Percentiles rank a stretch among this genome's conserved stretches.
phyloP scores from a whole-genome alignment of 2,329 filamentous ascomycete species.

The Beauveria sp. region DNA sequence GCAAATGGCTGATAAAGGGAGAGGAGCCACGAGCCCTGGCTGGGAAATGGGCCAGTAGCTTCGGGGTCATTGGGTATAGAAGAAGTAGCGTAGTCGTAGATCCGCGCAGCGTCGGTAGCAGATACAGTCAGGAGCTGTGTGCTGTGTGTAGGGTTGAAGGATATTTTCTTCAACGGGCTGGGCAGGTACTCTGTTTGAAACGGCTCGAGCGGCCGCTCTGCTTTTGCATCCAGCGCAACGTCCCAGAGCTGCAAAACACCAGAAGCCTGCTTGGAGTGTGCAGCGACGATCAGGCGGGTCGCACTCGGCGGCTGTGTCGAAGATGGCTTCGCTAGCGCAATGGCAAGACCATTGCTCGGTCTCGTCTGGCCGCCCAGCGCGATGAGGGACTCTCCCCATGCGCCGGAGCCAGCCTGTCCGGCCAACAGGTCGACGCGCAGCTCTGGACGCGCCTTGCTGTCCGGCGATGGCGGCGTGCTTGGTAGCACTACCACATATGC shows the following conservation, averaged over 20 bases:
- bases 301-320: conserved; percentile 29
- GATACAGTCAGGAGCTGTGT: conserved; percentile 53
- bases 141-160: conserved; percentile 53
- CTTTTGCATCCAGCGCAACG: conserved; percentile 38
- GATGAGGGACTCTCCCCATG: conserved; percentile 55
- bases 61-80: conserved; percentile 45
- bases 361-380: conserved; percentile 46
- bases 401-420: conserved; percentile 49
- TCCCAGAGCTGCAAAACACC: conserved; percentile 53
- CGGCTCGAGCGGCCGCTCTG: conserved; percentile 31
- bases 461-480: conserved; percentile 52
- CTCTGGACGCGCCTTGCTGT: conserved; percentile 49
- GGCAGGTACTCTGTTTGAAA: conserved; percentile 56
- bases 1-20: conserved; percentile 53
- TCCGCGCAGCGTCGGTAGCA: conserved; percentile 47
- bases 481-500: conserved; percentile 52
- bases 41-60: conserved; percentile 42
- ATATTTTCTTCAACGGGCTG: conserved; percentile 44
- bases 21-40: conserved; percentile 57
- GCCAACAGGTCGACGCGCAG: conserved; percentile 43
- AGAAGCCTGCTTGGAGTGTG: conserved; percentile 51
- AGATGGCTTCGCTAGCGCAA: conserved; percentile 41
- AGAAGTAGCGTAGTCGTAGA: conserved; percentile 53
- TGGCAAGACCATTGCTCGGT: conserved; percentile 47
- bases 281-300: conserved; percentile 47